phyloP scores from a whole-genome alignment of 805 yeast species.

The Saturnispora halmiae region DNA sequence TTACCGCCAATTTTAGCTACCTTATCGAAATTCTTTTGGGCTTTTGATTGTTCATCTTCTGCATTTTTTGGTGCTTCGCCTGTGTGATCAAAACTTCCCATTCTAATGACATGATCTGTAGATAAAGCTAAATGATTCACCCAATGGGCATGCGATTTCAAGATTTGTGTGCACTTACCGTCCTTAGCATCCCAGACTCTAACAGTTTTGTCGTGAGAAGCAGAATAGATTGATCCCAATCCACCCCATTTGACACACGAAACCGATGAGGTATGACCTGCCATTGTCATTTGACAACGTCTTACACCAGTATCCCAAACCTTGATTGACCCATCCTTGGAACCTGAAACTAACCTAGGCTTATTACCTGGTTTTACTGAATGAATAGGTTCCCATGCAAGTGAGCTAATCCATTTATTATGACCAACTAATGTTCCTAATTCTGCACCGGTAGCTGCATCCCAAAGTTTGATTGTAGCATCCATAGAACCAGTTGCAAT shows the following conservation, averaged over 20 bases:
- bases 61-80: conserved; percentile 36
- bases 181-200: conserved; percentile 79
- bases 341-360: conserved; percentile 74
- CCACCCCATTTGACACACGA: conserved; percentile 99
- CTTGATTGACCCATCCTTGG: conserved; percentile 84
- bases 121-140: conserved; percentile 88
- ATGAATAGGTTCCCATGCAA: conserved; percentile 93
- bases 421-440: conserved; percentile 70
- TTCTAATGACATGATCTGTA: conserved; percentile 78
- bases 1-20: conserved; percentile 51
- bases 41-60: conserved; percentile 43
- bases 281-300: conserved; percentile 56
- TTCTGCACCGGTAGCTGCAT: conserved; percentile 60
- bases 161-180: conserved; percentile 70
- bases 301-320: conserved; percentile 82
- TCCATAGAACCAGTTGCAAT: conserved; percentile 98
- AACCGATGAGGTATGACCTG: conserved; percentile 84
- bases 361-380: conserved; percentile 53
- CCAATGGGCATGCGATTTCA: conserved; percentile 95
- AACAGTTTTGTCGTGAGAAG: conserved; percentile 93
- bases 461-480: conserved; percentile 82
- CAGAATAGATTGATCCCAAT: conserved; percentile 68
- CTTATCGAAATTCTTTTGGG: conserved; percentile 52
- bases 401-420: conserved; percentile 77
- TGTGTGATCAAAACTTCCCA: conserved; percentile 81